Evolutionary conservation across 2,329 filamentous ascomycete species (phyloP), one percentile per base, ranked within the genome.

Genomic region (Penicillium sp.): DNA sequence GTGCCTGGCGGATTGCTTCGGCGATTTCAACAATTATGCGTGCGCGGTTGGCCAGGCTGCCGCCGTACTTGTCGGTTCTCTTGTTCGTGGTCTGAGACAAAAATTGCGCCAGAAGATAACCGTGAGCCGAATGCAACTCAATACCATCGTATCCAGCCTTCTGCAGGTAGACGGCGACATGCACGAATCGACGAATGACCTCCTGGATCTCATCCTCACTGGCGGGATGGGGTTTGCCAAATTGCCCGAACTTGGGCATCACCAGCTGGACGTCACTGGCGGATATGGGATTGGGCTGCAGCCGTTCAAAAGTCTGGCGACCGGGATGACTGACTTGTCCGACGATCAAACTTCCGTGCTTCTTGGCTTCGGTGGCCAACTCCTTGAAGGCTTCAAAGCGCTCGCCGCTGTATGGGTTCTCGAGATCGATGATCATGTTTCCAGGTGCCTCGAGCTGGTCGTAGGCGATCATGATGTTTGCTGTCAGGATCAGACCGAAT

Each of bases 401-500:
- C 18, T 64, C 59, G 5, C 48, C 48, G 6, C 8, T 27, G 50
- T 55, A 59, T 8, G 62, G 55, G 46, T 64, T 61, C 34, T 63
- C 59, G 24, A 61, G 58, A 27, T 67, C 65, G 29, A 67, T 59
- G 5, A 67, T 59, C 4, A 61, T 65, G 31, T 67, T 67, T 49
- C 67, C 66, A 29, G 64, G 63, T 45, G 63, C 62, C 40, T 67
- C 63, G 2, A 67, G 57, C 32, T 66, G 63, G 42, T 67, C 55
- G 16, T 65, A 62, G 32, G 66, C 60, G 16, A 67, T 67, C 10
- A 63, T 63, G 13, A 67, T 67, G 39, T 67, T 66, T 4, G 64
- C 63, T n/a, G 59, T 62, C 18, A 63, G 65, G 9, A 67, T 67
- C 1, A 67, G 43, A 13, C 65, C 65, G 21, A 45, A 50, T 22